Conservation (phyloP, 306 rosid species). For the Acacia crassicarpa region DNA sequence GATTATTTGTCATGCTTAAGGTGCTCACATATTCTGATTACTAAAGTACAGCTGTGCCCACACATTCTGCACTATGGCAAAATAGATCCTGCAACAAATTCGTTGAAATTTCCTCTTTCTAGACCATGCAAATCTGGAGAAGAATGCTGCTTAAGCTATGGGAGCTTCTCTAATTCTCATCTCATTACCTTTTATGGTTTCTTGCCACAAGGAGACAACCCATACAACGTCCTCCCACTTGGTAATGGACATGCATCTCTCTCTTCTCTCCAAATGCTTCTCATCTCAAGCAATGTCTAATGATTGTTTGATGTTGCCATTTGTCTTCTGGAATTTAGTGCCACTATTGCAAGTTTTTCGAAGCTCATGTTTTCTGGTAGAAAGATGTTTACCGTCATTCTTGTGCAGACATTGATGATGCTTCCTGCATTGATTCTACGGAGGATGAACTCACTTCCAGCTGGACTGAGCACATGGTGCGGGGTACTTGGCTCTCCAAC, state of each 20-base stretch:
- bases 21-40: conserved; percentile 32
- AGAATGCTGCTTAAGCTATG: conserved; percentile 83
- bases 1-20: conserved; percentile 14
- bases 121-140: conserved; percentile 84
- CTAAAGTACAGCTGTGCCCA: conserved; percentile 63
- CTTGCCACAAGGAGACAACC: conserved; percentile 83
- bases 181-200: conserved; percentile 76
- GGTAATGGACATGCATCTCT: conserved; percentile 49
- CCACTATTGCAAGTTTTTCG: conserved; percentile 17
- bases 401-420: conserved; percentile 53
- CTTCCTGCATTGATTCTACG: conserved; percentile 34
- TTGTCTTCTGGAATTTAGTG: conserved; percentile 30
- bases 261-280: conserved; percentile 11
- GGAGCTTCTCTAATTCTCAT: conserved; percentile 76
- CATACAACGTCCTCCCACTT: conserved; percentile 66
- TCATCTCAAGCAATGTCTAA: background rate
- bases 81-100: conserved; percentile 63
- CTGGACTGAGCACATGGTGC: conserved; percentile 69
- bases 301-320: background rate
- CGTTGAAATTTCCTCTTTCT: conserved; percentile 81
- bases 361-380: conserved; percentile 19
- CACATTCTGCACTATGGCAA: conserved; percentile 76
- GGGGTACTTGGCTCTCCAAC: conserved; percentile 79
- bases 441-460: conserved; percentile 38
- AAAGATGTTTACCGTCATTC: conserved; percentile 17